phyloP scores from a whole-genome alignment of 1,139 yeast genomes.

The Arxiozyma slooffiae region DNA sequence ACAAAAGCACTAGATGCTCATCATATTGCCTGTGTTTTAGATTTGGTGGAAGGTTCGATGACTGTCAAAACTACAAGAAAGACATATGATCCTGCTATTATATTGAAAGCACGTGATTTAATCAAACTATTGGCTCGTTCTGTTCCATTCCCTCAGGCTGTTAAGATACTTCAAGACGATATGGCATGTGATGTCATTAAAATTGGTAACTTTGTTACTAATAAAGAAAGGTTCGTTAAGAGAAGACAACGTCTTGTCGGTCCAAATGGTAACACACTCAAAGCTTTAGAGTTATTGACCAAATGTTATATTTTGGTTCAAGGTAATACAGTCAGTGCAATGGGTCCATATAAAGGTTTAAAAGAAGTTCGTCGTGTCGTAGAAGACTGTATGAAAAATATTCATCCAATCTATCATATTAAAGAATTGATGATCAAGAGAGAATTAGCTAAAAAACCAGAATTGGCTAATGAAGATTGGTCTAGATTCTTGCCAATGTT shows the following conservation, averaged over 20 bases:
- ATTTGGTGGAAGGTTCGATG: constrained; percentile 95
- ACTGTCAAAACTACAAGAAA: constrained; percentile 91
- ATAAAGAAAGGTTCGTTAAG: constrained; percentile 87
- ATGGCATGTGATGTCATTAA: constrained; percentile 93
- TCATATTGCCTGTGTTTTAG: constrained; percentile 70
- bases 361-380: constrained; percentile 89
- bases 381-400: constrained; percentile 93
- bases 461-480: constrained; percentile 94
- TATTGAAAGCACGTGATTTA: constrained; percentile 87
- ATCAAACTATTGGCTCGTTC: constrained; percentile 90
- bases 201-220: constrained; percentile 80
- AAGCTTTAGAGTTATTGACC: constrained; percentile 86
- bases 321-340: constrained; percentile 93
- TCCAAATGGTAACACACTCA: constrained; percentile 92
- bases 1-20: constrained; percentile 66
- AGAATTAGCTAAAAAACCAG: constrained; percentile 90
- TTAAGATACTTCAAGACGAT: constrained; percentile 82
- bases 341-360: constrained; percentile 94
- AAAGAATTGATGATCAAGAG: constrained; percentile 96
- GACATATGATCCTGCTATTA: constrained; percentile 90
- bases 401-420: constrained; percentile 94
- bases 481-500: constrained; percentile 92
- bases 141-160: constrained; percentile 95
- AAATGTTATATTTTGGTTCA: constrained; percentile 91
- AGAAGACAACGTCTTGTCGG: constrained; percentile 95